Base-by-base conservation (phyloP, 306 rosid species). In the Citrullus mucosospermus region DNA sequence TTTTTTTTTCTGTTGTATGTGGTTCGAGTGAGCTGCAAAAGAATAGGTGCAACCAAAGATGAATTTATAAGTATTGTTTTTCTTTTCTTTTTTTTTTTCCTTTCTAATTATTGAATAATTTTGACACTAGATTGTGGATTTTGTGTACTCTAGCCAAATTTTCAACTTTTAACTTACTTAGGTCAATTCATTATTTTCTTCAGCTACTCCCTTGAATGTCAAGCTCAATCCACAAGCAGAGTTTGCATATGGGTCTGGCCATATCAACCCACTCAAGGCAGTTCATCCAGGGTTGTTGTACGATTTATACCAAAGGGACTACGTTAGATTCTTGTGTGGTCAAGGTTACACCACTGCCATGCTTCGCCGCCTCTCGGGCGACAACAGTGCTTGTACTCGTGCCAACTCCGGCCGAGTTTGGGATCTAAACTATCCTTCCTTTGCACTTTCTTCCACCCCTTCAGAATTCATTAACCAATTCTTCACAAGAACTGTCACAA, bases 171-270 rank as follows among this genome's bases (percentile, higher is more conserved):
- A 28, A 30, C 36, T 13, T 6, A 28, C 66, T 25, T 62, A 1
- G 13, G 18, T 62, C 13, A 11, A 16, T 65, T 36, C 41, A 15
- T 32, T 36, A 12, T 48, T 48, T 65, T 43, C n/a, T 43, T 22
- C 82, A 86, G 92, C 83, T 17, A 16, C 15, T 4, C 82, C 84
- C 1, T 15, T 86, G 87, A 86, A 81, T 41, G 4, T 82, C 4
- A 30, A 66, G 2, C 62, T 75, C 9, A 86, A 84, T 46, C 77
- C 83, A 0, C 83, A 83, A 0, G 87, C 82, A 5, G 92, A 88
- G 69, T 78, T 88, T 0, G 88, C 88, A 8, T 88, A 88, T 34
- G 92, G 90, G 0, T 78, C 90, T 0, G 90, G 90, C 28, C 86
- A 67, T 44, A 41, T 88, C 9, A 41, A 85, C 55, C 90, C 83